A percentile compares a stretch with the other conserved stretches of the same genome.
phyloP scores from a whole-genome alignment of 2,329 filamentous ascomycete genomes.

The Fusarium pseudoanthophilum region DNA sequence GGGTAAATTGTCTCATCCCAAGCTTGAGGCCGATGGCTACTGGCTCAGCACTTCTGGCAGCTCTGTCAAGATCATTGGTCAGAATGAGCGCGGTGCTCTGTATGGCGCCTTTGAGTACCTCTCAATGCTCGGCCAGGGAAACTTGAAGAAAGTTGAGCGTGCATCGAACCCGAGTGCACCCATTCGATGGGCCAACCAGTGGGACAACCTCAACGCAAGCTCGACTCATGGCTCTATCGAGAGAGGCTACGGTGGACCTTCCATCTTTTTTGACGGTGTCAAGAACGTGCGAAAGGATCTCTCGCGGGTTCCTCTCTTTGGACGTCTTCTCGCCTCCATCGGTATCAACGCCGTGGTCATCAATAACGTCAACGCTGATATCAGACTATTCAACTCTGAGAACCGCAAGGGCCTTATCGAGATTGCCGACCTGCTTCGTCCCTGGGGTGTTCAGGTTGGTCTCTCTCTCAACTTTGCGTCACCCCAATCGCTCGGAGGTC shows the following conservation, averaged over 20 bases:
- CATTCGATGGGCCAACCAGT: conserved; percentile 77
- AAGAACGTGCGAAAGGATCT: conserved; percentile 66
- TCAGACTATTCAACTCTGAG: conserved; percentile 60
- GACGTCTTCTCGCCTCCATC: conserved; percentile 73
- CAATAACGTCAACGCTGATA: conserved; percentile 79
- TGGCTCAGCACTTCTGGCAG: conserved; percentile 62
- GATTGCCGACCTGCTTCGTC: conserved; percentile 73
- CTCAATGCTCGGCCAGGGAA: conserved; percentile 67
- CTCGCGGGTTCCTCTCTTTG: conserved; percentile 70
- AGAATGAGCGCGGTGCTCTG: conserved; percentile 73
- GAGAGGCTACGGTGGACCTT: conserved; percentile 73
- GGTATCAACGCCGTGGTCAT: conserved; percentile 73
- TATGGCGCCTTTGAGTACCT: conserved; percentile 78
- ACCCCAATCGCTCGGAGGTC: conserved; percentile 64
- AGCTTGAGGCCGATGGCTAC: conserved; percentile 68
- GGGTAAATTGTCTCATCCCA: background rate
- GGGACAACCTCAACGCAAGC: conserved; percentile 73
- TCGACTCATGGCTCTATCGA: conserved; percentile 66
- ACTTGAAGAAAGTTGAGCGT: conserved; percentile 59
- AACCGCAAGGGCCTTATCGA: conserved; percentile 71
- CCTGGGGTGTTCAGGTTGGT: conserved; percentile 73
- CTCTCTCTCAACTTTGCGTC: conserved; percentile 76
- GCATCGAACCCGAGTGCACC: conserved; percentile 67
- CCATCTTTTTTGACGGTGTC: conserved; percentile 71
- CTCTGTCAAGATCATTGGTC: conserved; percentile 67